Evolutionary conservation across 208 protist species (phyloP).

Genomic region (Wallacemonas rigidus): DNA sequence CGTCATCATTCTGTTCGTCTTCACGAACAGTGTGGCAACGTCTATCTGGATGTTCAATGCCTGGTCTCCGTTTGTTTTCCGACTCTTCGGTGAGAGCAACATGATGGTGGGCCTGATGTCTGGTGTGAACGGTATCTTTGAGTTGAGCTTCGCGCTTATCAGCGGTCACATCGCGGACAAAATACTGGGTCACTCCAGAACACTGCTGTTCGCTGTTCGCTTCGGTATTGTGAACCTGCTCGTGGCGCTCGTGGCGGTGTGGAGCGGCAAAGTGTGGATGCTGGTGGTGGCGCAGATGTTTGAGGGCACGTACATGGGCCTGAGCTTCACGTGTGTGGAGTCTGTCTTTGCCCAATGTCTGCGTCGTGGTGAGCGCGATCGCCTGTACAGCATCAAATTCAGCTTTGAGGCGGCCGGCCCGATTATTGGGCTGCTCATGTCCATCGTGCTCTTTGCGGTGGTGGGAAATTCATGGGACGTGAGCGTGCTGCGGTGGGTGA

Average conservation of each 20-base stretch:
- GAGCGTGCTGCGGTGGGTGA: slow-evolving; percentile 48
- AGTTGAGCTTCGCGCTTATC: slow-evolving; percentile 48
- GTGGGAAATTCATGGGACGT: slow-evolving; percentile 57
- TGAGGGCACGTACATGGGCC: slow-evolving; percentile 66
- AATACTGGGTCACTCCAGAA: slow-evolving; percentile 53
- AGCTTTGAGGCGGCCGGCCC: slow-evolving; percentile 59
- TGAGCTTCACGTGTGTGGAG: slow-evolving; percentile 67
- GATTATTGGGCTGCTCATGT: slow-evolving; percentile 50
- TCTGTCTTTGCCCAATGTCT: slow-evolving; percentile 75
- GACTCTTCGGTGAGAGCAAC: slow-evolving; percentile 57
- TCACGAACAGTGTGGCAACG: slow-evolving; percentile 69
- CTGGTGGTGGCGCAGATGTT: slow-evolving; percentile 56
- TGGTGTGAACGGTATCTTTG: slow-evolving; percentile 59
- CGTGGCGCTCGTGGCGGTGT: slow-evolving; percentile 40
- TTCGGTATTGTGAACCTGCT: slow-evolving; percentile 49
- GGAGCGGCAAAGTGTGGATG: slow-evolving; percentile 31
- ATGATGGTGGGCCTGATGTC: slow-evolving; percentile 63
- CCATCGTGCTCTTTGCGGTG: slow-evolving; percentile 46
- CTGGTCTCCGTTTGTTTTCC: slow-evolving; percentile 69
- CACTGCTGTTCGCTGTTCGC: slow-evolving; percentile 45
- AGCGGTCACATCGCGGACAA: slow-evolving; percentile 62
- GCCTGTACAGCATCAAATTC: slow-evolving; percentile 74
- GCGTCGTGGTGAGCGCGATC: slow-evolving; percentile 55
- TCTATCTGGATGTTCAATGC: slow-evolving; percentile 81
- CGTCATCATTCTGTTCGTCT: slow-evolving; percentile 68